Conservation (phyloP, 2,329 filamentous ascomycete genomes). For the Mycosphaerella arachidis region DNA sequence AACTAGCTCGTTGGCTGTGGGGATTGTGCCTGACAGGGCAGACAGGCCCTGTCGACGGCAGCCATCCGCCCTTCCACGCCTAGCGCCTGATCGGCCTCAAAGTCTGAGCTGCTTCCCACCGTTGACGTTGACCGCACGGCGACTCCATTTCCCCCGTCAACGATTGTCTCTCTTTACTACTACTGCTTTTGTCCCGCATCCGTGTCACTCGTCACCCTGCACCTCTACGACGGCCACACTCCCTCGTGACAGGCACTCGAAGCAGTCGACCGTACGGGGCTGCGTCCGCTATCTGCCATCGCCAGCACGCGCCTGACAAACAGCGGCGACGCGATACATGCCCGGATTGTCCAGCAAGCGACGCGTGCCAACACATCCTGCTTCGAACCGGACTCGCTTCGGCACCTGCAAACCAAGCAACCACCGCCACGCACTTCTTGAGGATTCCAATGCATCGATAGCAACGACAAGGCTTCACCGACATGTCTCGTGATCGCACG, state of each 20-base stretch:
- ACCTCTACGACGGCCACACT: neutral
- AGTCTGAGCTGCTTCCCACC: neutral
- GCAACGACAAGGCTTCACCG: conserved; percentile 13
- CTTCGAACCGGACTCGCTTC: conserved; percentile 17
- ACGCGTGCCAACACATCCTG: conserved; percentile 24
- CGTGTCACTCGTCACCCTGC: neutral
- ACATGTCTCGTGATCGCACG: conserved; percentile 20
- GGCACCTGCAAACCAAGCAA: conserved; percentile 20
- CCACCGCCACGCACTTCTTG: conserved; percentile 20
- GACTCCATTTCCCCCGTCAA: conserved; percentile 2
- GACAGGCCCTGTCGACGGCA: neutral
- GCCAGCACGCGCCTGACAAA: conserved; percentile 9
- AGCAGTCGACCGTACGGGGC: neutral
- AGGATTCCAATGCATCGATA: conserved; percentile 23
- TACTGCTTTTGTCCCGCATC: neutral
- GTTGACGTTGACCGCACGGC: neutral
- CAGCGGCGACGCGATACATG: conserved; percentile 8
- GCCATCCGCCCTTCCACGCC: neutral
- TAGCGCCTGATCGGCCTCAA: conserved; percentile 5
- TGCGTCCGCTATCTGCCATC: neutral
- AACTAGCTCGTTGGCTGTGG: neutral
- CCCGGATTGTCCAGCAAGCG: conserved; percentile 6
- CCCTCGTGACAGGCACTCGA: neutral
- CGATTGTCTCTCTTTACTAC: conserved; percentile 2
- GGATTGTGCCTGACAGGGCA: neutral